phyloP scores from a whole-genome alignment of 306 rosid species.

The Vigna unguiculata region DNA sequence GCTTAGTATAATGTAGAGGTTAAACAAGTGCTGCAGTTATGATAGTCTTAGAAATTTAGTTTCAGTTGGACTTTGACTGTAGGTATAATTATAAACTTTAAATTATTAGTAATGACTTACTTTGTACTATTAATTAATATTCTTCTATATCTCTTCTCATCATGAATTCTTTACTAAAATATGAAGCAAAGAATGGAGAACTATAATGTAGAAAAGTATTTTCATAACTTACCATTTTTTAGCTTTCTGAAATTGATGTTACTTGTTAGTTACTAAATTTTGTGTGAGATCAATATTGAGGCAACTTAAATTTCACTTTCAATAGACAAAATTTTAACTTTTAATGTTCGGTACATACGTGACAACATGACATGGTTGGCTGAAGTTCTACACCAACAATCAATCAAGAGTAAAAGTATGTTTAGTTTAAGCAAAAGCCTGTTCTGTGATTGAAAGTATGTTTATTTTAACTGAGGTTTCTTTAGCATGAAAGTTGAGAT shows the following conservation, averaged over 20 bases:
- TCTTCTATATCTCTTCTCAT: neutral
- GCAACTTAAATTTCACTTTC: neutral
- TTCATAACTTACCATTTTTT: neutral
- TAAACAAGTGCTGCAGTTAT: neutral
- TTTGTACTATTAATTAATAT: neutral
- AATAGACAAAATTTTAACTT: neutral
- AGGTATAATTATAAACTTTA: constrained; percentile 2
- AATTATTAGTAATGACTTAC: neutral
- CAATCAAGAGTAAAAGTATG: constrained; percentile 10
- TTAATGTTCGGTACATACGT: neutral
- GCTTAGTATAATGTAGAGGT: constrained; percentile 18
- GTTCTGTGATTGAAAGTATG: constrained; percentile 10
- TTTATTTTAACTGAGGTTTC: constrained; percentile 15
- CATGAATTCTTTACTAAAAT: constrained; percentile 2
- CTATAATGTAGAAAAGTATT: neutral
- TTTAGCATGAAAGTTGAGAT: constrained; percentile 15
- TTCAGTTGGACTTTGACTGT: constrained; percentile 10
- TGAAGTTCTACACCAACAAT: neutral
- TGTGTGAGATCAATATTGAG: neutral
- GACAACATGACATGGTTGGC: neutral
- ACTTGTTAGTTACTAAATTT: constrained; percentile 10
- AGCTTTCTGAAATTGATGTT: constrained; percentile 21
- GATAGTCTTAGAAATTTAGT: constrained; percentile 21
- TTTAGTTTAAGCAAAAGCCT: neutral
- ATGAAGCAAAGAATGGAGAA: neutral